Evolutionary conservation across 177 flowering plant species (phyloP), one percentile per base, ranked within the genome.

Genomic region (Tripterygium wilfordii): DNA sequence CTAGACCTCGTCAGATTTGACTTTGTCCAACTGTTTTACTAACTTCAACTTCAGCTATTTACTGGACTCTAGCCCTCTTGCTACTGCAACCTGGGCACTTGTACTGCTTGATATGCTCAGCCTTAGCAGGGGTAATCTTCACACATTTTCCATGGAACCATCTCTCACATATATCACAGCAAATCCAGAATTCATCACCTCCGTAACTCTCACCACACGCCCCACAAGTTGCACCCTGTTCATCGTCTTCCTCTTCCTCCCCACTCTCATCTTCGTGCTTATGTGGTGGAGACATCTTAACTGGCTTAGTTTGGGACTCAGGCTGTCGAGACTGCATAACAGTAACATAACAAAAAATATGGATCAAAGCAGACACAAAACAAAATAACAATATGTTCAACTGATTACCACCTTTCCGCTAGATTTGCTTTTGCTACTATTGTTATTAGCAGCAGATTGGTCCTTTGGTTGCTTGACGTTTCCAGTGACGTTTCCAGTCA

Each of bases 141-240:
- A 83, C 87, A 44, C 87, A 83, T 63, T 70, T 76, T 5, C 88
- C 88, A 62, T 81, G 88, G 61, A 78, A 78, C 88, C 84, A 81
- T 62, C 48, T 71, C 69, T 78, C 84, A n/a, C 82, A 78, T 3
- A 71, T 36, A 49, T 81, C 82, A 49, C 82, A 81, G 57, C 84
- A 78, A 44, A 80, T 80, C 87, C 87, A 76, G 45, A 83, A 80
- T 38, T 79, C 88, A 41, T 76, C 85, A 20, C 30, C 51, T 3
- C 68, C 88, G 42, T 79, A 72, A 60, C 64, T 79, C 25, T 79
- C 79, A 12, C 88, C 83, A 51, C 92, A 84, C 8, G 92, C 85
- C 29, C 85, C 92, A 55, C 92, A 81, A 10, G 79, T 62, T 14
- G 60, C 77, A 42, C 81, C 82, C 39, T 84, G 84, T 38, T 82